These are phyloP conservation scores for Flaveria linearis DNA, from an alignment of 129 eudicot genomes.

Conservation along the genomic window DNA sequence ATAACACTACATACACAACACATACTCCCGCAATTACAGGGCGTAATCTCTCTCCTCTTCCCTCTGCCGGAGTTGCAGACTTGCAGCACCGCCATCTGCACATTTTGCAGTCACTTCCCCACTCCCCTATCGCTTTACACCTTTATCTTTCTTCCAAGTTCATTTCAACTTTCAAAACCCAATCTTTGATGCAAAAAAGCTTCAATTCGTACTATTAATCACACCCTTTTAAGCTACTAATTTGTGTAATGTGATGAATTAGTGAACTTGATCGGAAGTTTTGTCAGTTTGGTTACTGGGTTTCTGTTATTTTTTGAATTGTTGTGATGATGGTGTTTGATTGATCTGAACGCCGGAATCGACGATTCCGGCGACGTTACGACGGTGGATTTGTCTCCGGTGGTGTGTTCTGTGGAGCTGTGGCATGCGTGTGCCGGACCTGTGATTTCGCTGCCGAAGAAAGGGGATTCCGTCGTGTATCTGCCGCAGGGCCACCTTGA, in stretches of 20 bases:
- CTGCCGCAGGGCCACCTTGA: background rate
- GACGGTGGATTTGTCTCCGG: constrained; percentile 35
- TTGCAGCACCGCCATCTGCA: constrained; percentile 31
- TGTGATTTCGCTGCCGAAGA: background rate
- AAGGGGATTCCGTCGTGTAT: background rate
- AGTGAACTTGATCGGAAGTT: background rate
- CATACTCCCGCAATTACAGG: constrained; percentile 89
- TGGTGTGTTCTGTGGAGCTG: constrained; percentile 4
- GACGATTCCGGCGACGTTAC: constrained; percentile 41
- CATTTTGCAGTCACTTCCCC: constrained; percentile 24
- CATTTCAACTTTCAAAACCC: background rate
- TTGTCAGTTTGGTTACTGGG: background rate
- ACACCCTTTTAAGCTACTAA: no score
- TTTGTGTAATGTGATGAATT: constrained; percentile 12
- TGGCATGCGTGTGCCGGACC: constrained; percentile 11
- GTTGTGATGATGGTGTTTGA: constrained; percentile 56
- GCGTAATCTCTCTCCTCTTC: constrained; percentile 27
- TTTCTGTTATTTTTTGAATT: background rate
- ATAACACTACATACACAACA: constrained; percentile 1
- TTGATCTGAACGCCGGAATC: constrained; percentile 64
- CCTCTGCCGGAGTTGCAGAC: background rate
- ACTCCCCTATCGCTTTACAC: constrained; percentile 17
- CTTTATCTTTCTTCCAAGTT: background rate
- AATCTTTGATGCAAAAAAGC: background rate
- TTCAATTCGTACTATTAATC: background rate